phyloP scores from a whole-genome alignment of 768 basidiomycete species.

The Cubamyces sp. region DNA sequence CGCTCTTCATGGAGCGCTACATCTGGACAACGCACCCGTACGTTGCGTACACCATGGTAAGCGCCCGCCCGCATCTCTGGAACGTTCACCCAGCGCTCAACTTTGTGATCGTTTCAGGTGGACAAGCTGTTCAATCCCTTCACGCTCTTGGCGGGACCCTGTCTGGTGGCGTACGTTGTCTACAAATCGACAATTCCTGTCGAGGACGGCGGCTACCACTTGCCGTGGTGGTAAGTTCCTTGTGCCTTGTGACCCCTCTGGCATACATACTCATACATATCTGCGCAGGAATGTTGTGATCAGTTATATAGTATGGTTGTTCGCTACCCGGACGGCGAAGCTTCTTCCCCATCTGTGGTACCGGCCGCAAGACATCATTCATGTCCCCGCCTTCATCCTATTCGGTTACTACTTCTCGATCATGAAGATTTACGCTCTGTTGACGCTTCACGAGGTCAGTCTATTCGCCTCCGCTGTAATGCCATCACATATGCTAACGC shows the following conservation, averaged over 20 bases:
- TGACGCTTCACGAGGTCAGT: conserved; percentile 86
- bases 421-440: conserved; percentile 92
- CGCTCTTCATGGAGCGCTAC: conserved; percentile 85
- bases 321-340: conserved; percentile 75
- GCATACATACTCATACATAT: background rate
- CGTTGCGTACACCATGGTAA: conserved; percentile 85
- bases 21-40: conserved; percentile 89
- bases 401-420: conserved; percentile 95
- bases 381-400: conserved; percentile 67
- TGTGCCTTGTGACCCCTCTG: background rate
- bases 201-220: conserved; percentile 73
- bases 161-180: conserved; percentile 74
- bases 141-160: conserved; percentile 84
- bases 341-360: conserved; percentile 64
- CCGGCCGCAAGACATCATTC: conserved; percentile 59
- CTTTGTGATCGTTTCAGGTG: conserved; percentile 47
- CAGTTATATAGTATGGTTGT: conserved; percentile 72
- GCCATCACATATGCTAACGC: background rate
- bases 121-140: conserved; percentile 88
- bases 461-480: background rate
- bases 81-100: conserved; percentile 12
- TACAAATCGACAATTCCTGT: conserved; percentile 77
- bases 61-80: conserved; percentile 4
- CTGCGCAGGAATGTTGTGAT: conserved; percentile 63
- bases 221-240: conserved; percentile 74